Percentiles rank a stretch among this genome's conserved stretches.
Evolutionary conservation across 495 filamentous ascomycete genomes (phyloP).

Genomic region (Acidiella bohemica): DNA sequence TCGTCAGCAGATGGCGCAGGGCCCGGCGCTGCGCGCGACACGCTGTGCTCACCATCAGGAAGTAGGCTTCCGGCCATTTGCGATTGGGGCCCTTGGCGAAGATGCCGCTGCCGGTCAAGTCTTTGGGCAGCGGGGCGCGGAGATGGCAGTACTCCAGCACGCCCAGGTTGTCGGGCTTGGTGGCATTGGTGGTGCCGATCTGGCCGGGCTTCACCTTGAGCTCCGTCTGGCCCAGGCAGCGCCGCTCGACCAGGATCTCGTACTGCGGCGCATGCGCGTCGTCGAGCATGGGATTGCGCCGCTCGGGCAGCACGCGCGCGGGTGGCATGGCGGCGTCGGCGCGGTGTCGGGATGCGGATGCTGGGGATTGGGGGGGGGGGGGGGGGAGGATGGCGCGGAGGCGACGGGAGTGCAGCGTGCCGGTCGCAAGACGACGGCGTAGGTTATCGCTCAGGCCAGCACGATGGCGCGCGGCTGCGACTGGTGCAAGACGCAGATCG

Average conservation of each 20-base stretch:
- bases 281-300: constrained; percentile 62
- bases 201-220: constrained; percentile 64
- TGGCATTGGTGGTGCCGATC: constrained; percentile 49
- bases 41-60: constrained; percentile 61
- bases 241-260: constrained; percentile 66
- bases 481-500: too few species aligned
- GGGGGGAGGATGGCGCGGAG: too few species aligned
- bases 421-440: too few species aligned
- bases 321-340: constrained; percentile 35
- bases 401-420: too few species aligned
- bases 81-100: constrained; percentile 50
- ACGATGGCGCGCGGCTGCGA: too few species aligned
- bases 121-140: constrained; percentile 76
- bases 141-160: constrained; percentile 93
- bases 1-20: constrained; percentile 6
- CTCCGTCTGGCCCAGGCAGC: constrained; percentile 83
- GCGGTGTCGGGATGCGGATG: background rate
- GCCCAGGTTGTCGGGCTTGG: constrained; percentile 56
- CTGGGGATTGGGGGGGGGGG: too few species aligned
- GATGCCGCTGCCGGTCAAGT: constrained; percentile 75
- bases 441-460: too few species aligned
- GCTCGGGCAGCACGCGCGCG: constrained; percentile 50
- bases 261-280: constrained; percentile 55
- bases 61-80: constrained; percentile 72
- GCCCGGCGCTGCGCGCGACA: background rate